Percentiles rank a stretch among this genome's conserved stretches.
Conservation (phyloP, 1,139 yeast species). For the Debaryomyces udenii region DNA sequence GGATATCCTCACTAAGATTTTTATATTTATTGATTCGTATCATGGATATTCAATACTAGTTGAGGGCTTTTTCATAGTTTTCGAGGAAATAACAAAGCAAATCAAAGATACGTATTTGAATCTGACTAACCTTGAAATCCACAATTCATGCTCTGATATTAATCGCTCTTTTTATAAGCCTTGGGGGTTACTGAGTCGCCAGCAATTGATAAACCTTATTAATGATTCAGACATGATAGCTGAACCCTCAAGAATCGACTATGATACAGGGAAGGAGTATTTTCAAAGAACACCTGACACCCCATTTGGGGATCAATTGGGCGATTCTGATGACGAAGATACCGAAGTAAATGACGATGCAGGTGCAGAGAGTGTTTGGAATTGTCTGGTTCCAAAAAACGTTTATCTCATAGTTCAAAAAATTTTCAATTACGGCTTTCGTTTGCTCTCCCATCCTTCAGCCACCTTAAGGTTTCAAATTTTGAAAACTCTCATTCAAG, state of each 20-base stretch:
- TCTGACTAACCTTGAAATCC: slow-evolving; percentile 18
- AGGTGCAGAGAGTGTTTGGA: slow-evolving; percentile 49
- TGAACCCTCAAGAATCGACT: slow-evolving; percentile 30
- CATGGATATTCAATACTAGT: slow-evolving; percentile 79
- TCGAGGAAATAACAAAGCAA: slow-evolving; percentile 64
- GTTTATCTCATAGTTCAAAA: slow-evolving; percentile 61
- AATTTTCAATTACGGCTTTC: slow-evolving; percentile 69
- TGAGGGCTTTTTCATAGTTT: slow-evolving; percentile 74
- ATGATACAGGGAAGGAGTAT: slow-evolving; percentile 37
- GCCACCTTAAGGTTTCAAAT: slow-evolving; percentile 57
- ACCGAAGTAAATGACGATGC: slow-evolving; percentile 29
- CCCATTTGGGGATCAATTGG: slow-evolving; percentile 37
- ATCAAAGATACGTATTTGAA: slow-evolving; percentile 43
- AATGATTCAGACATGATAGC: slow-evolving; percentile 39
- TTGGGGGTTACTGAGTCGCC: slow-evolving; percentile 54
- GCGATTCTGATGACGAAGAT: slow-evolving; percentile 42
- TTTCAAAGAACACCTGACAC: slow-evolving; percentile 35
- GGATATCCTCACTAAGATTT: slow-evolving; percentile 74
- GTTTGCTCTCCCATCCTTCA: slow-evolving; percentile 72
- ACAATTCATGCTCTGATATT: slow-evolving; percentile 11
- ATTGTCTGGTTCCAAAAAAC: slow-evolving; percentile 61
- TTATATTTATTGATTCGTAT: slow-evolving; percentile 76
- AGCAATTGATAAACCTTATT: slow-evolving; percentile 44
- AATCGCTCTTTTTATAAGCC: slow-evolving; percentile 41
- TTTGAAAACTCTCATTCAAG: slow-evolving; percentile 49